Conservation (phyloP, 1,139 yeast genomes). For the Yamadazyma atlantica region DNA sequence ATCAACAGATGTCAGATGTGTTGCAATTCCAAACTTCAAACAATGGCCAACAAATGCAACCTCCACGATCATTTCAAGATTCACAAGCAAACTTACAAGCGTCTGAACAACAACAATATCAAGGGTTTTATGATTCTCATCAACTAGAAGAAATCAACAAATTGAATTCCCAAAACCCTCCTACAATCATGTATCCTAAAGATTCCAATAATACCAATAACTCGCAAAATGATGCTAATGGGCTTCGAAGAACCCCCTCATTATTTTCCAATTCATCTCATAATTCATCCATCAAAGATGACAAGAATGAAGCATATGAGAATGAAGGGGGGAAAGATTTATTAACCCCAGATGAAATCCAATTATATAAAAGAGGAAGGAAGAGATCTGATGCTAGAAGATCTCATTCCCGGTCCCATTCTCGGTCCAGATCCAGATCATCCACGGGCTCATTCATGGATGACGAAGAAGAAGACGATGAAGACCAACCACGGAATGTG, state of each 20-base stretch:
- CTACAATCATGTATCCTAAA: constrained; percentile 22
- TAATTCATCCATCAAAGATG: constrained; percentile 15
- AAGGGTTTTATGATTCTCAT: constrained; percentile 16
- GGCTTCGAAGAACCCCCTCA: constrained; percentile 39
- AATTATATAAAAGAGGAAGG: constrained; percentile 33
- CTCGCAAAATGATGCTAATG: constrained; percentile 4
- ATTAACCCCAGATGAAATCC: constrained; percentile 38
- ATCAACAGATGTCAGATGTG: no score
- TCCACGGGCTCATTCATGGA: constrained; percentile 17
- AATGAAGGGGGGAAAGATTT: constrained; percentile 12
- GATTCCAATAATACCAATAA: constrained; percentile 4
- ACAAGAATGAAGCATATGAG: constrained; percentile 3
- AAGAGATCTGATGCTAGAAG: constrained; percentile 16
- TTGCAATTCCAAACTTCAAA: background rate
- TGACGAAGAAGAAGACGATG: constrained; percentile 13
- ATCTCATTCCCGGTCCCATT: constrained; percentile 20
- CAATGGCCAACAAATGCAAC: background rate
- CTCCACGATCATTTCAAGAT: constrained; percentile 3
- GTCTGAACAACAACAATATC: constrained; percentile 11
- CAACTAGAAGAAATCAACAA: constrained; percentile 17
- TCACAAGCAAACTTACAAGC: constrained; percentile 14
- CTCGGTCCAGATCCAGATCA: constrained; percentile 17
- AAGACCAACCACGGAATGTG: constrained; percentile 15
- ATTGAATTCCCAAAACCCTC: constrained; percentile 29
- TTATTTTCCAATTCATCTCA: constrained; percentile 36